Conservation (phyloP, 116 monocot genomes). For the Papilionanthe hybrid region DNA sequence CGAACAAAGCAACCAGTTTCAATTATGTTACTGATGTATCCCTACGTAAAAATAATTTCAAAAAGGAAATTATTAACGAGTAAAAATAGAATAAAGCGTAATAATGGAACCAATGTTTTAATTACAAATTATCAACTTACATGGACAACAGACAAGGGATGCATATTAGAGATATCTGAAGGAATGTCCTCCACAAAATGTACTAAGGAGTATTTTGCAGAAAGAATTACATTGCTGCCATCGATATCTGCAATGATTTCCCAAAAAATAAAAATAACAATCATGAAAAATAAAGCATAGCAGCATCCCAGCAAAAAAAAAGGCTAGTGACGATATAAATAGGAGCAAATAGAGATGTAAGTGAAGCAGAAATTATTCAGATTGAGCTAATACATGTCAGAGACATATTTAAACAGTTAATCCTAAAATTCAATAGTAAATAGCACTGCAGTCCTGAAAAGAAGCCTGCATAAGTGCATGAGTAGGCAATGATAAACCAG, state of each 20-base stretch:
- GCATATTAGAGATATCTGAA: constrained; percentile 42
- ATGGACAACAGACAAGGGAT: constrained; percentile 46
- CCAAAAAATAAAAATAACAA: not conserved
- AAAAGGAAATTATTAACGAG: not conserved
- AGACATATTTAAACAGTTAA: not conserved
- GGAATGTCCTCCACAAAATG: constrained; percentile 55
- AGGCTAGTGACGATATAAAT: not conserved
- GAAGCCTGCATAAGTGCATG: too few relatives aligned
- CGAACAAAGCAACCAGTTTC: constrained; percentile 87
- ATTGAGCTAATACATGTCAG: not conserved
- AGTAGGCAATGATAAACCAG: too few relatives aligned
- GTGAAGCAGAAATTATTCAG: not conserved
- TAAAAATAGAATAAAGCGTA: not conserved
- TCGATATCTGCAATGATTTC: constrained; percentile 43
- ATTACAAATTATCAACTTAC: constrained; percentile 31
- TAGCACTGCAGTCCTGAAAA: too few relatives aligned
- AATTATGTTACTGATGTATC: constrained; percentile 90
- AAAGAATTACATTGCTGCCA: constrained; percentile 71
- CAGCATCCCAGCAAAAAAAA: not conserved
- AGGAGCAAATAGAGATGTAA: not conserved
- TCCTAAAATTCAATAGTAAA: not conserved
- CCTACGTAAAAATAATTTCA: constrained; percentile 29
- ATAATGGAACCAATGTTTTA: not conserved
- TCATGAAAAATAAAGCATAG: not conserved
- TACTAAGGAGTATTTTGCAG: constrained; percentile 79